These are phyloP conservation scores for Monosporascus cannonballus DNA, from an alignment of 2,329 filamentous ascomycete species.

Conservation along the genomic window DNA sequence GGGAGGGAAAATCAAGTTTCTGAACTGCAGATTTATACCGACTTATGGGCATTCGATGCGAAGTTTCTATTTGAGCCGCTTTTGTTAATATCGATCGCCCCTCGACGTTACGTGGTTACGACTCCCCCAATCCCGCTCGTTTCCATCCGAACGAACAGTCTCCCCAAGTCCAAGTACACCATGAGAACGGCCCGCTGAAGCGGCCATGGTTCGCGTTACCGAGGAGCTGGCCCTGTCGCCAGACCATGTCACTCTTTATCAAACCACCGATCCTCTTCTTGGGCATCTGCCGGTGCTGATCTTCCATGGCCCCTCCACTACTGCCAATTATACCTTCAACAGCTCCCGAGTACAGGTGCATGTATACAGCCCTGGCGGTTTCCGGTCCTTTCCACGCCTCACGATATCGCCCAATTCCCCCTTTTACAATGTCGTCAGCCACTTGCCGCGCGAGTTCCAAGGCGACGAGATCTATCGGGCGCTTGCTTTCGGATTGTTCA, in stretches of 20 bases:
- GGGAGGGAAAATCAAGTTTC: background rate
- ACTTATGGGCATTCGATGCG: too few species aligned
- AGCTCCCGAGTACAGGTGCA: constrained; percentile 94
- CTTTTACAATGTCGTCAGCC: constrained; percentile 83
- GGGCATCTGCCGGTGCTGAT: constrained; percentile 77
- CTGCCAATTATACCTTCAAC: constrained; percentile 77
- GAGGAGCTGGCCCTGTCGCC: constrained; percentile 73
- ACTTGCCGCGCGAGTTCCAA: constrained; percentile 88
- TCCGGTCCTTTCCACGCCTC: constrained; percentile 83
- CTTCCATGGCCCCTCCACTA: constrained; percentile 89
- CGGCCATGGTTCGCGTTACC: constrained; percentile 76
- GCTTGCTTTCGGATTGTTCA: constrained; percentile 85
- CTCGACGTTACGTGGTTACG: constrained; percentile 9
- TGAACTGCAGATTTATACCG: too few species aligned
- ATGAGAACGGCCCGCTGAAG: constrained; percentile 36
- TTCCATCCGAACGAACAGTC: constrained; percentile 4
- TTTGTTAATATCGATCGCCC: constrained; percentile 6
- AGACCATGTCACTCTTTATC: constrained; percentile 80
- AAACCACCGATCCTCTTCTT: constrained; percentile 78
- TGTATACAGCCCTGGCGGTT: constrained; percentile 82
- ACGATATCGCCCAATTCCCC: constrained; percentile 90
- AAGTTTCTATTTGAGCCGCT: constrained; percentile 1
- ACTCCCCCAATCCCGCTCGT: constrained; percentile 12
- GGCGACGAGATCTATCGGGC: constrained; percentile 90
- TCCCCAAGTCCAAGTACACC: constrained; percentile 16